Evolutionary conservation across 1,139 yeast genomes (phyloP), one percentile per base, ranked within the genome.

Genomic region (Williopsis jadinii): DNA sequence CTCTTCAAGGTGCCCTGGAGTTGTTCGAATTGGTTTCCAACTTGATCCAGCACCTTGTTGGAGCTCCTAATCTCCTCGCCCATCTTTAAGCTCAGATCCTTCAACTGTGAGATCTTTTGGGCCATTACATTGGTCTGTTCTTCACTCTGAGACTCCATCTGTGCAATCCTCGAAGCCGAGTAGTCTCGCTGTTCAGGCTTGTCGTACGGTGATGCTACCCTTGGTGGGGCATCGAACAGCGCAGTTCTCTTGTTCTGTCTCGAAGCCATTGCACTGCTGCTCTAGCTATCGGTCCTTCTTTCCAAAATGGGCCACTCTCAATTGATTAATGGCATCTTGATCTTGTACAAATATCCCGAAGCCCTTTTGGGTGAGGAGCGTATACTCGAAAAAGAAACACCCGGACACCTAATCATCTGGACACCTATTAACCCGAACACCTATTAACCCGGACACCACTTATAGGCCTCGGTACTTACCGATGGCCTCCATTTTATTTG

Each of bases 1-100:
- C 73, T 75, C 53, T 80, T 83, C 37, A 80, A 66, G 43, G 65
- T 64, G 3, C 61, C 55, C n/a, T 73, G 55, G 1, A 78, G 71
- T 38, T 56, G 57, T 36, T 70, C 75, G 52, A 75, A 75, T 11
- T 68, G 64, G 36, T 68, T 64, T 39, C 71, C 75, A 50, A 85
- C 67, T 26, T 74, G 74, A 45, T 73, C 76, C 47, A 86, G 70
- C 44, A 83, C 66, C 46, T 77, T 64, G 48, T 80, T 78, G 28
- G 90, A 79, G 51, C 80, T 81, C 53, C 85, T 79, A 50, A 88
- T 90, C 59, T 88, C 95, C 36, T 77, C 77, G 3, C 96, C 96
- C 83, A 90, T 88, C 50, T 69, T 74, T 36, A 77, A 60, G 36
- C 60, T 36, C 41, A 61, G 59, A 45, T 75, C 77, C 62, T 86